A percentile compares a stretch with the other conserved stretches of the same genome.
Conservation (phyloP, 2,329 filamentous ascomycete species). For the Neurospora sp. region DNA sequence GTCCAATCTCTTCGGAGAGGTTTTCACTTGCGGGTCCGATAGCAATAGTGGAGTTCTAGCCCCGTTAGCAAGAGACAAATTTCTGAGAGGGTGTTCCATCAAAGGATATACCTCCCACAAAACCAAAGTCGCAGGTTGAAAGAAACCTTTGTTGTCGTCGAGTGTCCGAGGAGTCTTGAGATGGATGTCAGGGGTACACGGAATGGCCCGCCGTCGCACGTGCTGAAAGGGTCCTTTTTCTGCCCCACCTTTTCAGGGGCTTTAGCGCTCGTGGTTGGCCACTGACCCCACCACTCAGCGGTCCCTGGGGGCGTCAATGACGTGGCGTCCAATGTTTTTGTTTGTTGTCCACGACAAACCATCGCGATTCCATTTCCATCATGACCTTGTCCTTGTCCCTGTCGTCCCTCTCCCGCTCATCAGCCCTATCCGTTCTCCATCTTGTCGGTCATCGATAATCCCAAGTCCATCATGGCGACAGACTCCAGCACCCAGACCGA, state of each 20-base stretch:
- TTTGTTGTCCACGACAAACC: background rate
- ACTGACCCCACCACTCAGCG: background rate
- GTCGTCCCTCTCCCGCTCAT: background rate
- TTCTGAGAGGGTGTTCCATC: background rate
- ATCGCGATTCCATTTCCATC: background rate
- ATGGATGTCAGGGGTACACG: background rate
- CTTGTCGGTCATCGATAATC: background rate
- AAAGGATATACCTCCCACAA: background rate
- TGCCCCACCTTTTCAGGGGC: background rate
- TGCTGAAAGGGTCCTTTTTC: background rate
- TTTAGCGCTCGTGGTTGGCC: background rate
- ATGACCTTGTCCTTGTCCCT: background rate
- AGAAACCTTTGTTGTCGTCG: background rate
- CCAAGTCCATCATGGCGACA: background rate
- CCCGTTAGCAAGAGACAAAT: background rate
- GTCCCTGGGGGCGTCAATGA: background rate
- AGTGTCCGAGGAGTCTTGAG: background rate
- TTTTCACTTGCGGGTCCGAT: background rate
- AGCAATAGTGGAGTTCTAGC: background rate
- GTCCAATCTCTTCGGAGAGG: background rate
- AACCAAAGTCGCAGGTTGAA: background rate
- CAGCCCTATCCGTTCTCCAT: background rate
- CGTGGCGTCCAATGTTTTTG: background rate
- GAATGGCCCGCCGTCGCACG: background rate
- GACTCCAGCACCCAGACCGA: background rate